Evolutionary conservation across 768 basidiomycete genomes (phyloP).

Genomic region (Mrakia blollopis): DNA sequence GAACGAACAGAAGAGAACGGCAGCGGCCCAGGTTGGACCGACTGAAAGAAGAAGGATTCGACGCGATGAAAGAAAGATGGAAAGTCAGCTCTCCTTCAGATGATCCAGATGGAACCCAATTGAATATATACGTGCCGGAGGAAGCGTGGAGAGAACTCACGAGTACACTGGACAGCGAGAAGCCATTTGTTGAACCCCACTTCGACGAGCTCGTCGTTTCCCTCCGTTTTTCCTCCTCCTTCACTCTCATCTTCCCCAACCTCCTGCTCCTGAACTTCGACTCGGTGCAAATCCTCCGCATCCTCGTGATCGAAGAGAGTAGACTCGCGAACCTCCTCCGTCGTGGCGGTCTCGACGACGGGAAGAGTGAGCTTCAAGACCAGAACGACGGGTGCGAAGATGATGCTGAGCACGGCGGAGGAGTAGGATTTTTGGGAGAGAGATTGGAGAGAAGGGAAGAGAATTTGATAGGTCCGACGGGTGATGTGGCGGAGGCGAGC

Average conservation of each 20-base stretch:
- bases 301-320: too few relatives aligned
- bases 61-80: neutral
- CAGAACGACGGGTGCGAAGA: constrained; percentile 78
- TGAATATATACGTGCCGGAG: too few relatives aligned
- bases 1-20: constrained; percentile 67
- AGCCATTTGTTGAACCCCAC: constrained; percentile 58
- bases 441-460: constrained; percentile 6
- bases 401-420: constrained; percentile 48
- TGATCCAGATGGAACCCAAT: too few relatives aligned
- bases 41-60: constrained; percentile 39
- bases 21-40: constrained; percentile 71
- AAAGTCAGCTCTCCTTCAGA: neutral
- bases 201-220: neutral
- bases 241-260: constrained; percentile 59
- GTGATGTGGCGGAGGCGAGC: neutral
- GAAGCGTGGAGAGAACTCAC: too few relatives aligned
- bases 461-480: neutral
- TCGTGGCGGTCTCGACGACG: constrained; percentile 55
- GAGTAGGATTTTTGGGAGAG: neutral
- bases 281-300: neutral
- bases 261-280: neutral
- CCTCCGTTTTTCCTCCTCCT: constrained; percentile 42
- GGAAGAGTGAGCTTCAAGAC: constrained; percentile 74
- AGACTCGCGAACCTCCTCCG: constrained; percentile 26
- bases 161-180: constrained; percentile 71